A percentile compares a stretch with the other conserved stretches of the same genome.
Evolutionary conservation across 352 stramenopile genomes (phyloP).

Genomic region (Globisporangium splendens): DNA sequence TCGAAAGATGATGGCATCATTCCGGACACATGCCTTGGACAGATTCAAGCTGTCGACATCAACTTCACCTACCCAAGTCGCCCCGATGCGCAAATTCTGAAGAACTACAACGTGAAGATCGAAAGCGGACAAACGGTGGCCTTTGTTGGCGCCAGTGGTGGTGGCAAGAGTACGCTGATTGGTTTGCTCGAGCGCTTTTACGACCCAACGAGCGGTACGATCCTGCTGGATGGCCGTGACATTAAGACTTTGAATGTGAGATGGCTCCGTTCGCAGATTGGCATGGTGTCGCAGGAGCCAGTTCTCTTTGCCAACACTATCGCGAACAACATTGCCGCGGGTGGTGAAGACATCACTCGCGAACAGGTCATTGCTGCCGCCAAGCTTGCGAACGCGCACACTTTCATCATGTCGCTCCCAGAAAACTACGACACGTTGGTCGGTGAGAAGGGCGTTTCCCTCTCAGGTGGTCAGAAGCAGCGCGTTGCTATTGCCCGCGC

Average conservation of each 20-base stretch:
- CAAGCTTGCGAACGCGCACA: conserved; percentile 27
- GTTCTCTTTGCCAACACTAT: conserved; percentile 89
- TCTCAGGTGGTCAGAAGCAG: conserved; percentile 37
- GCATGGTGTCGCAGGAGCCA: conserved; percentile 82
- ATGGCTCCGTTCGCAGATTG: conserved; percentile 58
- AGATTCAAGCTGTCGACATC: conserved; percentile 43
- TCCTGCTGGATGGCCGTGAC: conserved; percentile 84
- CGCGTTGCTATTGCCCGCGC: conserved; percentile 29
- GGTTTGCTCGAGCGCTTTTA: conserved; percentile 88
- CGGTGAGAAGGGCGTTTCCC: conserved; percentile 28
- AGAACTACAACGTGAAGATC: conserved; percentile 29
- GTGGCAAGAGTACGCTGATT: conserved; percentile 41
- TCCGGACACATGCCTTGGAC: conserved; percentile 19
- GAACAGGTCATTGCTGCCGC: conserved; percentile 8
- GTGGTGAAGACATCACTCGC: conserved; percentile 2
- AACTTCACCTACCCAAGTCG: conserved; percentile 72
- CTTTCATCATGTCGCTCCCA: conserved; percentile 72
- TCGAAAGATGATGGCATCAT: conserved; percentile 22
- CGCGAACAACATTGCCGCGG: conserved; percentile 81
- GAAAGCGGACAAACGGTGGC: conserved; percentile 24
- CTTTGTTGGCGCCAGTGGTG: conserved; percentile 28
- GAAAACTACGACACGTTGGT: conserved; percentile 71
- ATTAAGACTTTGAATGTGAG: conserved; percentile 78
- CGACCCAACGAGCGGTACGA: conserved; percentile 55
- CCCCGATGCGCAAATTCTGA: conserved; percentile 27